Evolutionary conservation across 768 basidiomycete species (phyloP), one percentile per base, ranked within the genome.

Genomic region (Mycena vulgaris): DNA sequence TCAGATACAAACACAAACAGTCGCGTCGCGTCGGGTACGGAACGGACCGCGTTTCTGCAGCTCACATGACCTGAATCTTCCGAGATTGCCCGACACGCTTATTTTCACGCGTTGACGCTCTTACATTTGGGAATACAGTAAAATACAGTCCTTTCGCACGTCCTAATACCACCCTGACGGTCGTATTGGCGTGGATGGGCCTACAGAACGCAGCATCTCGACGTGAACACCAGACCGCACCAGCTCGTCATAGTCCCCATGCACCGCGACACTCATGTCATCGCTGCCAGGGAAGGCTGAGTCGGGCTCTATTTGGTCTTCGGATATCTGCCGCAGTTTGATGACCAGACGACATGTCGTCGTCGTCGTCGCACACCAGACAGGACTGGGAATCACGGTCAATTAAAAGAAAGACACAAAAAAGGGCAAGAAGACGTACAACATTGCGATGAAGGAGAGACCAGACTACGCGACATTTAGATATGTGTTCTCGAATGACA

Each of bases 381-480:
- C 57, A 30, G 72, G 72, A 30, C 68, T 69, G 57, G 23, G 40
- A 39, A 25, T 37, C 23, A 23, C n/a, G 9, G 9, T n/a, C 6
- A 37, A 9, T 62, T 60, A 65, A 58, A 49, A 37, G 47, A 10
- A 33, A 42, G 6, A 49, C 21, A 51, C 31, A 30, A 42, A 39
- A 5, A 45, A 16, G n/a, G 40, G 27, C 23, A n/a, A 21, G 10
- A 73, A 21, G 10, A 73, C 72, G 28, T 63, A 73, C 72, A 73
- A 61, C 72, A 73, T 70, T 21, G 72, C 64, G n/a, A 73, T 30
- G 31, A 73, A 73, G 49, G 63, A 47, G 51, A 73, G 72, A 19
- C 25, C 35, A 1, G 4, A 14, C 59, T 66, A 40, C 16, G n/a
- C 4, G 21, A 19, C 9, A 48, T 17, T 67, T 0, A 69, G 42